Conservation (phyloP, 2,329 filamentous ascomycete species). For the Trichophyton schoenleinii region DNA sequence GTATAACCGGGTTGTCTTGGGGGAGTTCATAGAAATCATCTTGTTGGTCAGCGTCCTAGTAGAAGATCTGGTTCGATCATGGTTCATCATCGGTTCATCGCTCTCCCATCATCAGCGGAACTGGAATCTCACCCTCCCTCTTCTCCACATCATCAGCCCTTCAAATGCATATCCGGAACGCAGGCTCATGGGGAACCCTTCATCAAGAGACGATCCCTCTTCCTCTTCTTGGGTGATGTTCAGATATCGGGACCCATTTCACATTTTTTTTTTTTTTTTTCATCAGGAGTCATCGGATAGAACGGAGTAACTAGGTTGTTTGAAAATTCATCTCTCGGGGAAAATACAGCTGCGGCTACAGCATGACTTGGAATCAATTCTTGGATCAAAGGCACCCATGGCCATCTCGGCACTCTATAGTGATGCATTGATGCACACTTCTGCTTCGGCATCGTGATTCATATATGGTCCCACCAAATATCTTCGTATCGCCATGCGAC, state of each 20-base stretch:
- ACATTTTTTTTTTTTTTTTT: too few relatives aligned
- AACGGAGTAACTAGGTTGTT: too few relatives aligned
- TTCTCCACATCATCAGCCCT: background rate
- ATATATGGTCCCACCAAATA: background rate
- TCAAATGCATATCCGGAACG: background rate
- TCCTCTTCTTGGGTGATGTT: too few relatives aligned
- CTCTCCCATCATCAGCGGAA: background rate
- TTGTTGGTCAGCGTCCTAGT: background rate
- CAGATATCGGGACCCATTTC: too few relatives aligned
- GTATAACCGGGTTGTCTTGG: background rate
- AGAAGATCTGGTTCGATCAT: background rate
- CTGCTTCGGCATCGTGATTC: background rate
- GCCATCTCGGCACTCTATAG: background rate
- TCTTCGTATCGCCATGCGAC: slow-evolving; percentile 2
- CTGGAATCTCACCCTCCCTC: background rate
- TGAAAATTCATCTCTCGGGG: too few relatives aligned
- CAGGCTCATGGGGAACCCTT: background rate
- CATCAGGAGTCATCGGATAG: too few relatives aligned
- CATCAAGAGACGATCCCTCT: background rate
- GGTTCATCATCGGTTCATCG: background rate
- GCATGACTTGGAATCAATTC: too few relatives aligned
- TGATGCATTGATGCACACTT: background rate
- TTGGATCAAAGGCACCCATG: too few relatives aligned
- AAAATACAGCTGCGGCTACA: too few relatives aligned
- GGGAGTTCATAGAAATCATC: background rate